A percentile compares a stretch with the other conserved stretches of the same genome.
phyloP scores from a whole-genome alignment of 257 asterid genomes.

The Lantana camara region DNA sequence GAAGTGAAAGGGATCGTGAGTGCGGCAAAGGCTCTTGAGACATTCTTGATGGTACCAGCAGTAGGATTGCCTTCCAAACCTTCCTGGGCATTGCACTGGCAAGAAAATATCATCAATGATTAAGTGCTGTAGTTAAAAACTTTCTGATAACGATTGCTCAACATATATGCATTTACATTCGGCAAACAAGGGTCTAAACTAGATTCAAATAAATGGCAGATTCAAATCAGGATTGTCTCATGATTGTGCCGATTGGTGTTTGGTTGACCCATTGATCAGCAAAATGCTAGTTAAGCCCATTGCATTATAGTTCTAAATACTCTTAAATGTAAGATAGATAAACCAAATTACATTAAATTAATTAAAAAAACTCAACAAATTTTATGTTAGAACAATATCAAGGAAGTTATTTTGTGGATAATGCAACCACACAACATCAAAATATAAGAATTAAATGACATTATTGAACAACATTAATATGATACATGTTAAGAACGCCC shows the following conservation, averaged over 20 bases:
- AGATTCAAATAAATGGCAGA: too few species aligned
- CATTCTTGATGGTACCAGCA: slow-evolving; percentile 65
- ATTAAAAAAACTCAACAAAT: too few species aligned
- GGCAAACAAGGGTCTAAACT: too few species aligned
- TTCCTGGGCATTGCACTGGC: slow-evolving; percentile 81
- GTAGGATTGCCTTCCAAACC: slow-evolving; percentile 90
- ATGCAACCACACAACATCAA: slow-evolving; percentile 9
- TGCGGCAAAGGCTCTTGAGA: slow-evolving; percentile 77
- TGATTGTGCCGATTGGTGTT: not conserved
- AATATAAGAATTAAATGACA: not conserved
- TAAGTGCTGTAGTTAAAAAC: not conserved
- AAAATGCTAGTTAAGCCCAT: too few species aligned
- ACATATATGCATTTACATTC: not conserved
- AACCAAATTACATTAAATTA: too few species aligned
- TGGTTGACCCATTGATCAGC: too few species aligned
- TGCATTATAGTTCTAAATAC: too few species aligned
- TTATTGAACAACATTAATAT: not conserved
- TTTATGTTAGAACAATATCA: too few species aligned
- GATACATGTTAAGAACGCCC: too few species aligned
- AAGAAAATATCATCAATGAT: slow-evolving; percentile 9
- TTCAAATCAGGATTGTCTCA: too few species aligned
- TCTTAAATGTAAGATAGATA: too few species aligned
- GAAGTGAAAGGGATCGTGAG: slow-evolving; percentile 70
- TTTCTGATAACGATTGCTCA: not conserved
- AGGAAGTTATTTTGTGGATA: not conserved